A percentile compares a stretch with the other conserved stretches of the same genome.
Conservation (phyloP, 192 early-diverging fungal species). For the Umbelopsis sp. region DNA sequence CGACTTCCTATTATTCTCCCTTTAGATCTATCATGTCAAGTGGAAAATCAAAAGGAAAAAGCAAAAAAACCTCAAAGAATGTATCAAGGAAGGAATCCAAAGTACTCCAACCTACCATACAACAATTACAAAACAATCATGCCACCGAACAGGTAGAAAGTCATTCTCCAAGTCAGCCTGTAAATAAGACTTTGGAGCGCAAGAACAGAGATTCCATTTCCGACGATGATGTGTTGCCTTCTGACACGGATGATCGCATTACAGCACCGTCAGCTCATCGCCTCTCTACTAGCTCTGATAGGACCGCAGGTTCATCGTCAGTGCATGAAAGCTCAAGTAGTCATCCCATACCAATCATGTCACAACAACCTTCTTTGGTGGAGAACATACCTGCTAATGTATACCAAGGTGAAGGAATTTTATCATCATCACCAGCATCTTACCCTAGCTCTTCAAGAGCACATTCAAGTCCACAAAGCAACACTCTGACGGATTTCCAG, state of each 20-base stretch:
- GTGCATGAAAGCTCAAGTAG: too few relatives aligned
- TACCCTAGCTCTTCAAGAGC: neutral
- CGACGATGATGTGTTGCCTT: neutral
- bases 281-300: too few relatives aligned
- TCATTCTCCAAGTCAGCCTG: neutral
- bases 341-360: too few relatives aligned
- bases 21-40: neutral
- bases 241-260: too few relatives aligned
- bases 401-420: neutral
- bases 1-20: neutral
- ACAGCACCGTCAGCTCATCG: too few relatives aligned
- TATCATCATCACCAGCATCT: neutral
- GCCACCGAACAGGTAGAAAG: neutral
- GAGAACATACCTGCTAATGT: too few relatives aligned
- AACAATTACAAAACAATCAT: neutral
- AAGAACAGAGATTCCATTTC: neutral
- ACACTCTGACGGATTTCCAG: too few relatives aligned
- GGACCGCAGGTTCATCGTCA: too few relatives aligned
- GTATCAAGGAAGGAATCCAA: neutral
- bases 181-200: too few relatives aligned
- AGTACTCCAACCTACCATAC: neutral
- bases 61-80: neutral
- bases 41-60: neutral
- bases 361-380: too few relatives aligned
- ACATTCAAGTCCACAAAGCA: neutral